phyloP scores from a whole-genome alignment of 2,329 filamentous ascomycete species.

The Exophiala mesophila region DNA sequence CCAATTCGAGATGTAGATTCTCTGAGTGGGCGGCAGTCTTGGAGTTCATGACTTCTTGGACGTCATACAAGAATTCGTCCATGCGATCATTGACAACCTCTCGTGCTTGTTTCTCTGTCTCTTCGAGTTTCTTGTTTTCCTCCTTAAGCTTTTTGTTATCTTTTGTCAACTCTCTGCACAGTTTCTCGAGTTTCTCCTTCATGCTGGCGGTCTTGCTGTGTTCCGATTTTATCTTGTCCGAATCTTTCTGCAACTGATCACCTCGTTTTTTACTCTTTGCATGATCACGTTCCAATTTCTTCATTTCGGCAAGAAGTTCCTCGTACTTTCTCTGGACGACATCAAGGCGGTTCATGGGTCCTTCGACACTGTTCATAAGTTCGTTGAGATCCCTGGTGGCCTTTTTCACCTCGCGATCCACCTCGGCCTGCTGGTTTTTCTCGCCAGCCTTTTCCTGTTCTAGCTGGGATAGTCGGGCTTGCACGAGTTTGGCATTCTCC shows the following conservation, averaged over 20 bases:
- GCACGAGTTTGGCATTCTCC: slow-evolving; percentile 85
- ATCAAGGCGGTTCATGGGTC: slow-evolving; percentile 85
- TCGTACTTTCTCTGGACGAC: slow-evolving; percentile 85
- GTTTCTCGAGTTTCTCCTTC: slow-evolving; percentile 94
- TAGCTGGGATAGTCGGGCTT: slow-evolving; percentile 89
- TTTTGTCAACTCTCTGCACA: slow-evolving; percentile 87
- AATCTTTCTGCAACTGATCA: slow-evolving; percentile 93
- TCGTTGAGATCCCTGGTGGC: slow-evolving; percentile 86
- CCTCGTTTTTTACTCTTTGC: slow-evolving; percentile 93
- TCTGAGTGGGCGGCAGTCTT: slow-evolving; percentile 78
- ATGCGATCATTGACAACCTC: slow-evolving; percentile 81
- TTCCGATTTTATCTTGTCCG: slow-evolving; percentile 82
- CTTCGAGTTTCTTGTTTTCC: slow-evolving; percentile 88
- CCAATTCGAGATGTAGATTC: slow-evolving; percentile 78
- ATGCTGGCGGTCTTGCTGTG: slow-evolving; percentile 83
- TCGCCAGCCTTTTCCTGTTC: slow-evolving; percentile 90
- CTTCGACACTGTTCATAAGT: slow-evolving; percentile 81
- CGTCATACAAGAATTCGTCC: slow-evolving; percentile 71
- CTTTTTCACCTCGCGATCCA: slow-evolving; percentile 91
- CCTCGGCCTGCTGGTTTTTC: slow-evolving; percentile 93
- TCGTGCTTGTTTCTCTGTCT: slow-evolving; percentile 76
- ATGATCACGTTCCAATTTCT: slow-evolving; percentile 88
- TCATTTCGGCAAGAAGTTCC: slow-evolving; percentile 90
- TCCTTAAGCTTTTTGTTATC: slow-evolving; percentile 99
- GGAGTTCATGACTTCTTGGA: slow-evolving; percentile 83